Evolutionary conservation across 768 basidiomycete species (phyloP), one percentile per base, ranked within the genome.

Genomic region (Mycena olivaceomarginata): DNA sequence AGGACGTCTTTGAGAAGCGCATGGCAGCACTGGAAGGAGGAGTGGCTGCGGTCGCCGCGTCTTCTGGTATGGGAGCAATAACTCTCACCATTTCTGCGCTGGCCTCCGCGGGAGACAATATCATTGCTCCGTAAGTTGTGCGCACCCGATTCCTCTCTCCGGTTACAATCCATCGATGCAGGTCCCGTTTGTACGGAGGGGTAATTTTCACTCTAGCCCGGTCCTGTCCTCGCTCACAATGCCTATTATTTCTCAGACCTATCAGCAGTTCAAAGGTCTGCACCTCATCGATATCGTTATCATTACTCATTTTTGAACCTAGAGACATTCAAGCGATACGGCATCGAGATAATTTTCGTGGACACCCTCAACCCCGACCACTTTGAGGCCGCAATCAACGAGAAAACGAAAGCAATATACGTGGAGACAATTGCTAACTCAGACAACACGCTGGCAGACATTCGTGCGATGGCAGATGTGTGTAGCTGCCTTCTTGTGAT

Each of bases 1-100:
- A 94, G 94, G 92, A 92, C 69, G 93, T 96, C 1, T 95, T 96
- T 76, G 96, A 96, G 83, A 89, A 93, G 72, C 92, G 95, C 8
- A 92, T 96, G 22, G 92, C 94, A 4, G 93, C 93, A 0, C 88
- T 96, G 20, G 95, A 97, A 83, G 94, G 94, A 10, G 96, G 95
- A 39, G 87, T 87, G 3, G 94, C 94, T 0, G 95, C 95, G 4
- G 89, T 96, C 6, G 95, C 95, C 1, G 89, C 92, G 0, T 85
- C 94, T 7, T 94, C 93, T 70, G 96, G 95, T 0, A 94, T 94
- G 82, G 86, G 93, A 9, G 96, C 95, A 0, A 94, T 95, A 80
- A 93, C 95, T 83, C 85, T 95, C 83, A 88, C 94, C 2, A 90
- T 96, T 73, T 83, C 90, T 0, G 88, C 92, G 20, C 83, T 95